These are phyloP conservation scores for Chrysopogon serrulatus DNA, from an alignment of 176 grass and related monocot species.

Conservation along the genomic window DNA sequence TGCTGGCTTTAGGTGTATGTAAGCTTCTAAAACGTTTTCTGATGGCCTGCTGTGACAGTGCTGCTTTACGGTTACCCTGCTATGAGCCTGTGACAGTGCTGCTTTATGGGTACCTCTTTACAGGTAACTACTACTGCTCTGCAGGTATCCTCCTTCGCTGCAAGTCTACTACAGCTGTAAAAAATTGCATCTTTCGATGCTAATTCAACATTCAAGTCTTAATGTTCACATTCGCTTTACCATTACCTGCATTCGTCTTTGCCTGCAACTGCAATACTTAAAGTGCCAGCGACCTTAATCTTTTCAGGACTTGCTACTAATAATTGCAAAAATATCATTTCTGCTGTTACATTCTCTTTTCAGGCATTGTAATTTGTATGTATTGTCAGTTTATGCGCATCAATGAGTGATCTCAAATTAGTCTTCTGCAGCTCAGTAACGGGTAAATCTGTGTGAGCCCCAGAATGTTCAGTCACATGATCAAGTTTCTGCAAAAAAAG, in stretches of 20 bases:
- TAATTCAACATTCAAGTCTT: neutral
- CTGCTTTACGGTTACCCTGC: constrained; percentile 28
- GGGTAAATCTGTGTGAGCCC: neutral
- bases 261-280: neutral
- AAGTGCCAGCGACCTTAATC: neutral
- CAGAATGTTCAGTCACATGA: constrained; percentile 45
- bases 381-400: neutral
- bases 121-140: neutral
- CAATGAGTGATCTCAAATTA: constrained; percentile 9
- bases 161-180: constrained; percentile 7
- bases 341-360: neutral
- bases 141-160: neutral
- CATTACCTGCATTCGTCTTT: constrained; percentile 4
- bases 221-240: neutral
- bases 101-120: neutral
- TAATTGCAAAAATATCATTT: neutral
- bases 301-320: neutral
- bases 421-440: neutral
- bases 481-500: neutral
- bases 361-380: neutral
- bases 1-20: constrained; percentile 2
- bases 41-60: neutral
- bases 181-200: neutral
- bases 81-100: neutral
- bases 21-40: constrained; percentile 38